phyloP scores from a whole-genome alignment of 106 monocot genomes.

The Allium fistulosum region DNA sequence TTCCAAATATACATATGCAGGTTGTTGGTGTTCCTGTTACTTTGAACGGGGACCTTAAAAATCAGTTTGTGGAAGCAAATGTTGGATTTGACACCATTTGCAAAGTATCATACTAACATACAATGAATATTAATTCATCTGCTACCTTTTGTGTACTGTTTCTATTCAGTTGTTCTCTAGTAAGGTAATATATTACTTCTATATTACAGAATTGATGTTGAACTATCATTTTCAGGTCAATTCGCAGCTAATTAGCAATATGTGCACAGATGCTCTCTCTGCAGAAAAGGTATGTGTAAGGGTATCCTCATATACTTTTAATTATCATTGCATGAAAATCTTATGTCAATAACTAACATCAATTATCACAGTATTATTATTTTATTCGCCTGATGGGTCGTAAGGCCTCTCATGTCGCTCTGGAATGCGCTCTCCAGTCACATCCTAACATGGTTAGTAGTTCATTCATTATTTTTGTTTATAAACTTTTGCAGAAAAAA shows the following conservation, averaged over 20 bases:
- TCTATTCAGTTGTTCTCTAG: no score
- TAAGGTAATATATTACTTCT: no score
- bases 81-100: constrained; percentile 79
- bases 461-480: not conserved
- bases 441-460: constrained; percentile 79
- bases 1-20: constrained; percentile 5
- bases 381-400: constrained; percentile 90
- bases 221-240: constrained; percentile 43
- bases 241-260: constrained; percentile 81
- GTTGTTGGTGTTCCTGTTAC: constrained; percentile 74
- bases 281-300: constrained; percentile 63
- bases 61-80: constrained; percentile 65
- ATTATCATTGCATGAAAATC: not conserved
- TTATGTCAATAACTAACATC: not conserved
- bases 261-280: constrained; percentile 82
- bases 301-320: not conserved
- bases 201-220: no score
- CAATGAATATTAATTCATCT: not conserved
- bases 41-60: constrained; percentile 58
- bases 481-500: no score
- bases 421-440: constrained; percentile 90
- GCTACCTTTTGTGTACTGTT: no score
- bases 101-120: constrained; percentile 23
- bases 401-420: constrained; percentile 91
- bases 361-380: constrained; percentile 68